phyloP scores from a whole-genome alignment of 768 basidiomycete genomes.

The Rickenella mellea region DNA sequence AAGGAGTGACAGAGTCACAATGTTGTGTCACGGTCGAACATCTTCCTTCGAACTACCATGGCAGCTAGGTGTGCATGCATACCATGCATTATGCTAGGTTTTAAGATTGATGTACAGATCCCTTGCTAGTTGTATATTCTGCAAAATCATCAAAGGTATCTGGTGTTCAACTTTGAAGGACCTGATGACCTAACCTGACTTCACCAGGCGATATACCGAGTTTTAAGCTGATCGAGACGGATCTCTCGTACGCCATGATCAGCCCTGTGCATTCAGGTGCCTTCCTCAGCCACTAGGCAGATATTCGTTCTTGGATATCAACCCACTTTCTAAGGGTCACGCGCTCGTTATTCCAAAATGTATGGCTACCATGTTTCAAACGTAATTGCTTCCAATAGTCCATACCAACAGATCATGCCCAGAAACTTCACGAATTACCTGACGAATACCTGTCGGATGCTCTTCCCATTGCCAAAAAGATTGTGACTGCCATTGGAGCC shows the following conservation, averaged over 20 bases:
- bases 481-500: conserved; percentile 63
- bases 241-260: conserved; percentile 42
- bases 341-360: conserved; percentile 91
- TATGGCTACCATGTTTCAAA: conserved; percentile 19
- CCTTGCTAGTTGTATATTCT: conserved; percentile 74
- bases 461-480: conserved; percentile 79
- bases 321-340: conserved; percentile 84
- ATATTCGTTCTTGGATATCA: conserved; percentile 87
- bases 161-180: background rate
- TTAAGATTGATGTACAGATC: too few species aligned
- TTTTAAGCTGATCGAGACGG: conserved; percentile 75
- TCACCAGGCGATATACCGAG: conserved; percentile 78
- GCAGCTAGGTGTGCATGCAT: too few species aligned
- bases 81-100: too few species aligned
- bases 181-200: background rate
- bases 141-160: conserved; percentile 87
- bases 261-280: background rate
- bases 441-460: conserved; percentile 75
- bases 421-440: conserved; percentile 79
- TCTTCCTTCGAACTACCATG: too few species aligned
- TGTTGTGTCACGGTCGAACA: too few species aligned
- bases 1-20: too few species aligned
- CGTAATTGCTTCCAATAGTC: background rate
- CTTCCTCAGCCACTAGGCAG: conserved; percentile 24
- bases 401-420: conserved; percentile 62